Evolutionary conservation across 495 filamentous ascomycete genomes (phyloP).

Genomic region (Hapsidospora chrysogenum): DNA sequence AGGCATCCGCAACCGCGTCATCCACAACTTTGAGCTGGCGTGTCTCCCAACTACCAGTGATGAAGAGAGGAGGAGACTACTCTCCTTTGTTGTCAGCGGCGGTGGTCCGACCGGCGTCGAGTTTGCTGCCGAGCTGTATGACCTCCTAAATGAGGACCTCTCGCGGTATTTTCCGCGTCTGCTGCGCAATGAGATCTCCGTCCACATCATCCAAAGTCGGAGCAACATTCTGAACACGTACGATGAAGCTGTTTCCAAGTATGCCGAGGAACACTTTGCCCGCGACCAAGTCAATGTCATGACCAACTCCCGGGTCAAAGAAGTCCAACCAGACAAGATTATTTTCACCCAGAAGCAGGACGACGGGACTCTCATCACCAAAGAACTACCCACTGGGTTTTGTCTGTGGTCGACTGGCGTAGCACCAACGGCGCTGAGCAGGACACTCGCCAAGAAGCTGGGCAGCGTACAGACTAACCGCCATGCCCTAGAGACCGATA

Average conservation of each 20-base stretch:
- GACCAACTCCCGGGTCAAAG: slow-evolving; percentile 82
- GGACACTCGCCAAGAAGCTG: slow-evolving; percentile 54
- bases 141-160: slow-evolving; percentile 92
- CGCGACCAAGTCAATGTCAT: slow-evolving; percentile 82
- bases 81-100: slow-evolving; percentile 90
- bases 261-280: slow-evolving; percentile 79
- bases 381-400: slow-evolving; percentile 91
- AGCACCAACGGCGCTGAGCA: slow-evolving; percentile 65
- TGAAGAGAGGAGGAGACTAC: slow-evolving; percentile 67
- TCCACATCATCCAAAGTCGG: slow-evolving; percentile 89
- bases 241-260: slow-evolving; percentile 83
- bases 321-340: slow-evolving; percentile 68
- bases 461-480: slow-evolving; percentile 64
- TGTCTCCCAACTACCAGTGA: slow-evolving; percentile 85
- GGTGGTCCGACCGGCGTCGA: slow-evolving; percentile 95
- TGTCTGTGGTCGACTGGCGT: slow-evolving; percentile 98
- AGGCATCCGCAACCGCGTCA: slow-evolving; percentile 71
- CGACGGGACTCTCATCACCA: slow-evolving; percentile 56
- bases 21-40: slow-evolving; percentile 84
- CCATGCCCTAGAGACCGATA: slow-evolving; percentile 88
- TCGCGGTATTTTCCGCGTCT: slow-evolving; percentile 70
- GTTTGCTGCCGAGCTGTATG: slow-evolving; percentile 91
- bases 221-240: slow-evolving; percentile 97
- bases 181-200: slow-evolving; percentile 88
- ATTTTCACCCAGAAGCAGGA: slow-evolving; percentile 69